A percentile compares a stretch with the other conserved stretches of the same genome.
These are phyloP conservation scores for Yarrowia galli DNA, from an alignment of 1,139 yeast genomes.

Conservation along the genomic window DNA sequence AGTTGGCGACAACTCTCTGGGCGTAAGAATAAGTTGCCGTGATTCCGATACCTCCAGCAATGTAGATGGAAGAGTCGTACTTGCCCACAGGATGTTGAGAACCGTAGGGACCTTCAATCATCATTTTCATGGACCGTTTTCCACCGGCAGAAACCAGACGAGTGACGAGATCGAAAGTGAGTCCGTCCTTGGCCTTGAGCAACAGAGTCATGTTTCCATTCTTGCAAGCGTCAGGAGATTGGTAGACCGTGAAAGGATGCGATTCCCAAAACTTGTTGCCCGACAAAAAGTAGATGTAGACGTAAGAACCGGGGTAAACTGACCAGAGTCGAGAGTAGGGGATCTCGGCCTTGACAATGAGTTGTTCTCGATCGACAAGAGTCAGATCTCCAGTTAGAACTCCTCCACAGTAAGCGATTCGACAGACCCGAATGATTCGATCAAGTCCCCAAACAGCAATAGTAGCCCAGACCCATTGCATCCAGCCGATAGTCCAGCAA, in stretches of 20 bases:
- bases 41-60: conserved; percentile 75
- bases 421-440: conserved; percentile 49
- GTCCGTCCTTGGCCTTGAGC: conserved; percentile 50
- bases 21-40: conserved; percentile 56
- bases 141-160: conserved; percentile 14
- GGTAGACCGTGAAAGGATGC: conserved; percentile 70
- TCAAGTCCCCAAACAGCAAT: conserved; percentile 54
- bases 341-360: conserved; percentile 43
- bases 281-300: conserved; percentile 61
- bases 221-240: conserved; percentile 41
- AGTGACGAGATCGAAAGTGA: conserved; percentile 47
- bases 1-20: conserved; percentile 38
- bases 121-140: conserved; percentile 41
- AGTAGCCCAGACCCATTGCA: conserved; percentile 54
- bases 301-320: conserved; percentile 64
- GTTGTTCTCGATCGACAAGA: conserved; percentile 43
- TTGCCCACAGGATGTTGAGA: conserved; percentile 57
- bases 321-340: conserved; percentile 52
- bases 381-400: conserved; percentile 44
- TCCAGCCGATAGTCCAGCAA: conserved; percentile 59
- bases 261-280: conserved; percentile 59
- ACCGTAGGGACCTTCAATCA: conserved; percentile 68
- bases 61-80: conserved; percentile 59
- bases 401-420: conserved; percentile 54
- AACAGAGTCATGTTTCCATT: conserved; percentile 46